Percentiles rank a stretch among this genome's conserved stretches.
These are phyloP conservation scores for Beverwykella pulmonaria DNA, from an alignment of 495 filamentous ascomycete species.

Conservation along the genomic window DNA sequence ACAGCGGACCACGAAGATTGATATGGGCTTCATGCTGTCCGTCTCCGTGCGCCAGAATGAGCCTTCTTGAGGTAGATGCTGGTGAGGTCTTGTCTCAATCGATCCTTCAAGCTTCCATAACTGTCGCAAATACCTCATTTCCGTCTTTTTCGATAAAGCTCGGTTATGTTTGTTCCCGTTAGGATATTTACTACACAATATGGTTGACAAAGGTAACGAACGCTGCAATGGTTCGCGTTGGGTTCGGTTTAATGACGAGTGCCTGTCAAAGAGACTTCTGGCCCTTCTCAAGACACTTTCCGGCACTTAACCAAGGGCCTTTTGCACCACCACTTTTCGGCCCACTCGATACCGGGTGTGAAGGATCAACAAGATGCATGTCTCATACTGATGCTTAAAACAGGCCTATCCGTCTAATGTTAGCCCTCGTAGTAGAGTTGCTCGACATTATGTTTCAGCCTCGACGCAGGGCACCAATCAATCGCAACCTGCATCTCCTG, in stretches of 20 bases:
- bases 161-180: too few species aligned
- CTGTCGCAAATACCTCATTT: not conserved
- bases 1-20: too few species aligned
- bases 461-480: slow-evolving; percentile 25
- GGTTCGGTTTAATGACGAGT: too few species aligned
- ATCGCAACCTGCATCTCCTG: slow-evolving; percentile 8
- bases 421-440: not conserved
- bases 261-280: not conserved
- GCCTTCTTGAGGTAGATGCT: too few species aligned
- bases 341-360: not conserved
- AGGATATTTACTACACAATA: too few species aligned
- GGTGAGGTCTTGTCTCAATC: too few species aligned
- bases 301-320: not conserved
- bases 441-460: slow-evolving; percentile 28
- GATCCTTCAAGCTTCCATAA: too few species aligned
- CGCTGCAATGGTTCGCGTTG: too few species aligned
- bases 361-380: not conserved
- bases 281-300: not conserved
- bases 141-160: not conserved
- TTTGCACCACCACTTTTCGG: not conserved
- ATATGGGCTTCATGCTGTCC: too few species aligned
- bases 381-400: not conserved
- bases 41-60: too few species aligned
- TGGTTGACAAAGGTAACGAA: too few species aligned
- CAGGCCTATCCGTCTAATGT: not conserved